These are phyloP conservation scores for Tilletia caries DNA, from an alignment of 1,284 basidiomycete genomes.

Conservation along the genomic window DNA sequence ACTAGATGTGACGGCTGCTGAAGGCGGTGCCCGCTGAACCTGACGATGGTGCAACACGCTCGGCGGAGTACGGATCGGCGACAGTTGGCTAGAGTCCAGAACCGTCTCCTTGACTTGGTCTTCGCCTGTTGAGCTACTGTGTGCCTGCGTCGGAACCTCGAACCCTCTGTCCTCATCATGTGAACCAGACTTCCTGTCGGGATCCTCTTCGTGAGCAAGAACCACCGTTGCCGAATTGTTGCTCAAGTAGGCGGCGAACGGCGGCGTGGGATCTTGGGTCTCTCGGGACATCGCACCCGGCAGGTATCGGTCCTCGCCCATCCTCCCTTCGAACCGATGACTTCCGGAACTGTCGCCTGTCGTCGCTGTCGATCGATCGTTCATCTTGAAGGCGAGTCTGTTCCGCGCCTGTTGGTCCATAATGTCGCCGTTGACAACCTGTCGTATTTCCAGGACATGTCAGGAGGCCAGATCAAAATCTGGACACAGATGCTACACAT, in stretches of 20 bases:
- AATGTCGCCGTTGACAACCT: neutral
- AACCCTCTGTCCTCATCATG: too few species aligned
- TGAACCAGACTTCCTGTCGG: too few species aligned
- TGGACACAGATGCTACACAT: too few species aligned
- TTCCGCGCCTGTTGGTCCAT: neutral
- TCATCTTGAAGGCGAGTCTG: neutral
- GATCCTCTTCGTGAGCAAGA: neutral
- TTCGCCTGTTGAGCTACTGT: too few species aligned
- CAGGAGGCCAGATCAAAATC: neutral
- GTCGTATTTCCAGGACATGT: neutral
- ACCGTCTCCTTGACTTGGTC: too few species aligned
- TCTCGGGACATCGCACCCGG: neutral
- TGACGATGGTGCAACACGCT: too few species aligned
- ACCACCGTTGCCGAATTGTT: neutral
- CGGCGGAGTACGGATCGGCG: too few species aligned
- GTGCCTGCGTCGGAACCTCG: too few species aligned
- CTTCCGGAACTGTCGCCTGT: neutral
- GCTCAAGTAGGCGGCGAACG: neutral
- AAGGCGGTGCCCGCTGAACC: too few species aligned
- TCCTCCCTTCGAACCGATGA: too few species aligned
- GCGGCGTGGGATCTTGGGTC: neutral
- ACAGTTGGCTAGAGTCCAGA: too few species aligned
- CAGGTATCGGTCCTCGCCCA: neutral
- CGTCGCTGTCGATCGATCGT: neutral
- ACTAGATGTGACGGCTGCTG: too few species aligned